These are phyloP conservation scores for Nymphaea thermarum DNA, from an alignment of 164 flowering plant genomes.

Conservation along the genomic window DNA sequence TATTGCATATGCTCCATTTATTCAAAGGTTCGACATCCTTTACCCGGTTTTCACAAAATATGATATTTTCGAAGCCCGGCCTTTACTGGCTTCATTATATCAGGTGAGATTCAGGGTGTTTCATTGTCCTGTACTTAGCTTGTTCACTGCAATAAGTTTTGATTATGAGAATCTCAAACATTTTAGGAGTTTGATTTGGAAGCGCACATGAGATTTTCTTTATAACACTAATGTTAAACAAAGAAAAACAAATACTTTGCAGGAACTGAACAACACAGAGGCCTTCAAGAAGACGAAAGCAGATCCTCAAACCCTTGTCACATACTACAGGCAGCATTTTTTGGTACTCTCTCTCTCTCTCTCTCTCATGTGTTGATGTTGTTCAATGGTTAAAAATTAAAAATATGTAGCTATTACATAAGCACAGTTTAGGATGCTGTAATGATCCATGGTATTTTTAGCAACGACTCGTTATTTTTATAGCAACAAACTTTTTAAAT, in stretches of 20 bases:
- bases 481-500: no score
- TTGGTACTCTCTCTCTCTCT: conserved; percentile 4
- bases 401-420: no score
- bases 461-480: no score
- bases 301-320: not conserved
- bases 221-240: no score
- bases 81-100: not conserved
- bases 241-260: not conserved
- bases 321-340: not conserved
- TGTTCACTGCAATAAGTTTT: no score
- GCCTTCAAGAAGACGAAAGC: not conserved
- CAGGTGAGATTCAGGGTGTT: not conserved
- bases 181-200: no score
- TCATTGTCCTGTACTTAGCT: no score
- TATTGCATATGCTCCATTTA: not conserved
- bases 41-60: not conserved
- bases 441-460: no score
- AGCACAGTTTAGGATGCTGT: no score
- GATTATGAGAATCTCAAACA: no score
- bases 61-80: not conserved
- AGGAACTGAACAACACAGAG: not conserved
- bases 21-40: not conserved
- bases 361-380: not conserved
- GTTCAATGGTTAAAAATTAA: no score
- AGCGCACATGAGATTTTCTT: no score